Base-by-base conservation (phyloP, 2,329 filamentous ascomycete species). In the Pseudophaeomoniella oleicola region DNA sequence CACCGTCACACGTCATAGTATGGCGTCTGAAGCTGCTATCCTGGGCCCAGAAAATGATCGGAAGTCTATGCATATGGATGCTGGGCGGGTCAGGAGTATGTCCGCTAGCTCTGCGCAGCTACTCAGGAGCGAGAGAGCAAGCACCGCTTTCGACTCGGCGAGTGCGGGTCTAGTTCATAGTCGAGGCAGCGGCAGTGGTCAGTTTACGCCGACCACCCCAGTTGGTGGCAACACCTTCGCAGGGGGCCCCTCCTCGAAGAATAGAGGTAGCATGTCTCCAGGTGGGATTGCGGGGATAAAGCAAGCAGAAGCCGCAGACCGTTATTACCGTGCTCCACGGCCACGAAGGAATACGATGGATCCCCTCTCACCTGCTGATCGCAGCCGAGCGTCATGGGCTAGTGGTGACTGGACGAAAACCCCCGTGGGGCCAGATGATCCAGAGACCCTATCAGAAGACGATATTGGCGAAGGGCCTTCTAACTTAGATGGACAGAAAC, bases 321-420 rank as follows among this genome's bases (percentile, higher is more conserved):
- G 84, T 0, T 96, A 90, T 52, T 96, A 94, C 53, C 78, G 88
- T 34, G 84, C 85, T 13, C 88, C 87, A 12, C 69, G 87, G 44
- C 68, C 75, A 38, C 72, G 80, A 31, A 72, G 75, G 34, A 72
- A 78, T 16, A 81, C 74, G 1, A 57, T 73, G n/a, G 74, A 73
- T 30, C 56, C 54, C 2, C 47, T 54, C 4, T 55, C 56, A 1
- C 58, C 63, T 9, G 56, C 58, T 19, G 51, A 56, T 34, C 62
- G 55, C 43, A 62, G 61, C 44, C 53, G 65, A 51, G 49, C 56
- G 37, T 62, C 65, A 18, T 57, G 57, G 55, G 58, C 55, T 30
- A 67, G 60, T 43, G 60, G 60, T 13, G 67, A 39, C 11, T 17
- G 16, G 16, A 16, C 32, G 3, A 36, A 18, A 15, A 34, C 34